These are phyloP conservation scores for Saccharomycopsis malanga DNA, from an alignment of 805 yeast genomes.

Conservation along the genomic window DNA sequence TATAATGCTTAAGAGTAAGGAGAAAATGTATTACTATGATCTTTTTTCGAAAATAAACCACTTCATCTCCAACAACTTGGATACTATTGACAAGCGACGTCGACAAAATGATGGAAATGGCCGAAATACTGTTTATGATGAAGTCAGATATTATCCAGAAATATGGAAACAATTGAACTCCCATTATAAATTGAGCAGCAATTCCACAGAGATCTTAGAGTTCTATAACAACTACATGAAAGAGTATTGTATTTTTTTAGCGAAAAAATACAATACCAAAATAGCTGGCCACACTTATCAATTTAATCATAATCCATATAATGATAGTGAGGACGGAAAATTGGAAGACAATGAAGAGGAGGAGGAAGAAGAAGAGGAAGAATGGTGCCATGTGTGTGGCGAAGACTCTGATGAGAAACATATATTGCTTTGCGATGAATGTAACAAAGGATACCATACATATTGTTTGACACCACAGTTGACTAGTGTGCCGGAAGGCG, in stretches of 20 bases:
- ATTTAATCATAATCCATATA: slow-evolving; percentile 22
- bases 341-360: slow-evolving; percentile 26
- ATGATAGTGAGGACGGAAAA: slow-evolving; percentile 19
- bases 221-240: slow-evolving; percentile 27
- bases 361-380: slow-evolving; percentile 25
- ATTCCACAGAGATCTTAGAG: slow-evolving; percentile 19
- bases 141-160: slow-evolving; percentile 20
- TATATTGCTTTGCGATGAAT: slow-evolving; percentile 63
- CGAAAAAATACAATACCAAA: slow-evolving; percentile 21
- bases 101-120: slow-evolving; percentile 20
- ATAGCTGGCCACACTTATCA: slow-evolving; percentile 11
- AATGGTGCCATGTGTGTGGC: slow-evolving; percentile 26
- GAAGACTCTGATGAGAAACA: slow-evolving; percentile 29
- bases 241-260: slow-evolving; percentile 31
- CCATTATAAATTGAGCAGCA: slow-evolving; percentile 2
- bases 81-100: slow-evolving; percentile 2
- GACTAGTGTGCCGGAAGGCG: slow-evolving; percentile 43
- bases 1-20: slow-evolving; percentile 8
- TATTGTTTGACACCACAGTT: slow-evolving; percentile 58
- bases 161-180: slow-evolving; percentile 27
- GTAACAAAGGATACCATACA: slow-evolving; percentile 63
- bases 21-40: slow-evolving; percentile 32
- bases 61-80: slow-evolving; percentile 8
- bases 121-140: slow-evolving; percentile 8
- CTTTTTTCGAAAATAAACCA: slow-evolving; percentile 31